These are phyloP conservation scores for Corylus heterophylla DNA, from an alignment of 306 rosid genomes.

Conservation along the genomic window DNA sequence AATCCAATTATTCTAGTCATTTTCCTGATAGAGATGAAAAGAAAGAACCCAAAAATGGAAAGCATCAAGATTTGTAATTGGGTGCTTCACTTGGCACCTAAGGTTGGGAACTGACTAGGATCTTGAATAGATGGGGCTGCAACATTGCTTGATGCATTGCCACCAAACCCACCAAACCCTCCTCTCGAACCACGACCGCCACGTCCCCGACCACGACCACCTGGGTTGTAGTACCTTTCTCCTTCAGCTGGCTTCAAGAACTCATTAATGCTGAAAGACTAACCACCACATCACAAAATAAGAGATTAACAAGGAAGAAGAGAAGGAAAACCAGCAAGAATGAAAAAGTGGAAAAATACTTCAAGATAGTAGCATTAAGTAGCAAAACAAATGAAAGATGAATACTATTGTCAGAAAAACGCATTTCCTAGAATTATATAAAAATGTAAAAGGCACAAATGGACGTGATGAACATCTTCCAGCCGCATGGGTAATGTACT, in stretches of 20 bases:
- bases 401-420: not conserved
- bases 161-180: conserved; percentile 42
- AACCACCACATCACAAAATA: not conserved
- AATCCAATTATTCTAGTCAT: conserved; percentile 50
- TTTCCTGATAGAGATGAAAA: conserved; percentile 48
- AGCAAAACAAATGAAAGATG: not conserved
- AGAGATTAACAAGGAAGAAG: not conserved
- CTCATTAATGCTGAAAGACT: conserved; percentile 85
- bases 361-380: not conserved
- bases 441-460: not conserved
- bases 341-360: not conserved
- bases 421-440: not conserved
- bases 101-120: conserved; percentile 91
- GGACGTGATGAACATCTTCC: not conserved
- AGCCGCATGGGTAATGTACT: not conserved
- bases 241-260: conserved; percentile 95
- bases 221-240: conserved; percentile 58
- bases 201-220: conserved; percentile 84
- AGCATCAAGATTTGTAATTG: conserved; percentile 27
- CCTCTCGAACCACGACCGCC: conserved; percentile 79
- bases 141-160: conserved; percentile 44
- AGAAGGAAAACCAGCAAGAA: not conserved
- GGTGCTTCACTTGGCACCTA: conserved; percentile 85
- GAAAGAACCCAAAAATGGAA: conserved; percentile 54
- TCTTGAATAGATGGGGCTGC: conserved; percentile 80